These are phyloP conservation scores for Crucibulum laeve DNA, from an alignment of 768 basidiomycete genomes.

Conservation along the genomic window DNA sequence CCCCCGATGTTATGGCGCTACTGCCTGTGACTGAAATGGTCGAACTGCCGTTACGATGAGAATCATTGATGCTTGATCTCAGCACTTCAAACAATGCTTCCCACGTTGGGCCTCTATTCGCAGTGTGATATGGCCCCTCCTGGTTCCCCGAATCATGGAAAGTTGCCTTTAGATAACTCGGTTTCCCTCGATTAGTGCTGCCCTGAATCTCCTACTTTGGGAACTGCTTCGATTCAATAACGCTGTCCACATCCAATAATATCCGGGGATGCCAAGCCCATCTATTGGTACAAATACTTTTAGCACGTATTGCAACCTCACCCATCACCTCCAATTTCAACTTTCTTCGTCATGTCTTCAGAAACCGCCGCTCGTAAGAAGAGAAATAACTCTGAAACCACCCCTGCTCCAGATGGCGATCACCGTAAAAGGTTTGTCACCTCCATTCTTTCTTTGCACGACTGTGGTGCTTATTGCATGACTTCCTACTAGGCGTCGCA, in stretches of 20 bases:
- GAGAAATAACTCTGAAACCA: conserved; percentile 18
- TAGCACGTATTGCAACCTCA: not conserved
- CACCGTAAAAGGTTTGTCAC: conserved; percentile 49
- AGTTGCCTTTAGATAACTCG: conserved; percentile 12
- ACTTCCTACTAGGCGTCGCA: conserved; percentile 43
- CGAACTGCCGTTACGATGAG: conserved; percentile 8
- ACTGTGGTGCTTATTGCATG: not conserved
- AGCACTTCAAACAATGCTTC: conserved; percentile 9
- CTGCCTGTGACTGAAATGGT: conserved; percentile 2
- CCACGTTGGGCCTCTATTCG: conserved; percentile 13
- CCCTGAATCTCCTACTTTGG: conserved; percentile 17
- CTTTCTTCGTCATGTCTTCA: conserved; percentile 22
- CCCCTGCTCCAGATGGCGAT: conserved; percentile 39
- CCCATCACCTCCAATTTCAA: conserved; percentile 5
- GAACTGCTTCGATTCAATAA: conserved; percentile 17
- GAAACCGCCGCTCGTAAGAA: conserved; percentile 23
- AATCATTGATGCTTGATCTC: conserved; percentile 6
- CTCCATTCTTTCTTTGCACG: conserved; percentile 3
- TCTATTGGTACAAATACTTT: conserved; percentile 16
- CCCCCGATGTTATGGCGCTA: conserved; percentile 8
- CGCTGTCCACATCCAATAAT: conserved; percentile 11
- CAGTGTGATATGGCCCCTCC: conserved; percentile 17
- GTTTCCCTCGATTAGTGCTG: conserved; percentile 22
- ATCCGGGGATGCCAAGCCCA: conserved; percentile 17
- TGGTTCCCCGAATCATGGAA: conserved; percentile 21